Percentiles rank a stretch among this genome's conserved stretches.
Conservation (phyloP, 352 stramenopile genomes). For the Thalassiosira livingstoniorum region DNA sequence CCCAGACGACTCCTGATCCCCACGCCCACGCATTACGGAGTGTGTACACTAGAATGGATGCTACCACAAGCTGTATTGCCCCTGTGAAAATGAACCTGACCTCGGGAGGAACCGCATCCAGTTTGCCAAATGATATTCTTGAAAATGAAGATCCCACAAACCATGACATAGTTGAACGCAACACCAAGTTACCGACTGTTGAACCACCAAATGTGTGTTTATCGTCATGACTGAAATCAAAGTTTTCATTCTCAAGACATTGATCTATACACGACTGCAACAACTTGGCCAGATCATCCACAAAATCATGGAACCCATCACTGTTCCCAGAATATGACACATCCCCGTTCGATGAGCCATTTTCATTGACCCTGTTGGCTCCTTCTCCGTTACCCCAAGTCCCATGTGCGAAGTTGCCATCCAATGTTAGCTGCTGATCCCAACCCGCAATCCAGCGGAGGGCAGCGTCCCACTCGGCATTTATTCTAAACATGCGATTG, state of each 20-base stretch:
- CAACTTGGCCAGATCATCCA: constrained; percentile 56
- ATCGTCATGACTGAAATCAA: constrained; percentile 5
- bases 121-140: constrained; percentile 30
- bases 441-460: constrained; percentile 63
- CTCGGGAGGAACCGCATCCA: constrained; percentile 9
- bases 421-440: constrained; percentile 26
- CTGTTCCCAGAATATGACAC: constrained; percentile 10
- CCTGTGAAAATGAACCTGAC: constrained; percentile 19
- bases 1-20: constrained; percentile 21
- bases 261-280: constrained; percentile 52
- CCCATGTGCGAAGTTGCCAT: neutral
- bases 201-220: constrained; percentile 1
- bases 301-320: constrained; percentile 51
- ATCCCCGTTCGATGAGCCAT: constrained; percentile 9
- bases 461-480: constrained; percentile 61
- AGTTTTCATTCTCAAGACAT: constrained; percentile 47
- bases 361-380: constrained; percentile 13
- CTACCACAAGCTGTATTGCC: constrained; percentile 30
- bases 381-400: neutral
- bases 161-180: constrained; percentile 44
- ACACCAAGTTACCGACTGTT: constrained; percentile 22
- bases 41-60: constrained; percentile 36
- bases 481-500: constrained; percentile 55
- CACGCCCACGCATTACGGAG: constrained; percentile 36
- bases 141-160: constrained; percentile 25